These are phyloP conservation scores for Porogramme epimiltina DNA, from an alignment of 1,284 basidiomycete species.

Conservation along the genomic window DNA sequence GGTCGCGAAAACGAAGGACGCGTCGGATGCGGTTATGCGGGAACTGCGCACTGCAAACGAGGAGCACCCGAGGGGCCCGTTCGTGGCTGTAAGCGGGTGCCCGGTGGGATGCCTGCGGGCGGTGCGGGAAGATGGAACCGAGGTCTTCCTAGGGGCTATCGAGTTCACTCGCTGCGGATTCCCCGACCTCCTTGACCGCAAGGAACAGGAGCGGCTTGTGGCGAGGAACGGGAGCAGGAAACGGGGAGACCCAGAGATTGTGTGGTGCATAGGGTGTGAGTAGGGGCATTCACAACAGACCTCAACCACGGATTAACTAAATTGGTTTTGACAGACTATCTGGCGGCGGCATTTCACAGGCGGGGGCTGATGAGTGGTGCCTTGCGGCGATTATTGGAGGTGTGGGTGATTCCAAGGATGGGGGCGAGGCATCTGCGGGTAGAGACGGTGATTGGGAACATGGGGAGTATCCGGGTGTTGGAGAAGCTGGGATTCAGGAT, in stretches of 20 bases:
- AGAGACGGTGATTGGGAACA: constrained; percentile 51
- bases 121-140: constrained; percentile 47
- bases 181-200: constrained; percentile 35
- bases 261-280: constrained; percentile 57
- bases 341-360: constrained; percentile 59
- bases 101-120: constrained; percentile 50
- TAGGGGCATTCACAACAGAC: not conserved
- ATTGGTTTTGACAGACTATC: constrained; percentile 42
- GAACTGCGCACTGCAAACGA: constrained; percentile 35
- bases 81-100: constrained; percentile 38
- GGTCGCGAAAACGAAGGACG: constrained; percentile 27
- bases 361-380: constrained; percentile 69
- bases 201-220: constrained; percentile 34
- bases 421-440: constrained; percentile 46
- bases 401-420: constrained; percentile 65
- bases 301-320: constrained; percentile 20
- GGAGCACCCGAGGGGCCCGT: constrained; percentile 26
- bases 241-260: constrained; percentile 48
- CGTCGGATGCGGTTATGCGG: constrained; percentile 38
- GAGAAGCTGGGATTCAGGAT: constrained; percentile 63
- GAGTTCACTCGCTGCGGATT: constrained; percentile 37
- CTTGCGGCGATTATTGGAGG: constrained; percentile 47
- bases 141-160: constrained; percentile 49
- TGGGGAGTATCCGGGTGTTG: constrained; percentile 60
- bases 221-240: constrained; percentile 39